Conservation (phyloP, 2,329 filamentous ascomycete genomes). For the Coleophoma crateriformis region DNA sequence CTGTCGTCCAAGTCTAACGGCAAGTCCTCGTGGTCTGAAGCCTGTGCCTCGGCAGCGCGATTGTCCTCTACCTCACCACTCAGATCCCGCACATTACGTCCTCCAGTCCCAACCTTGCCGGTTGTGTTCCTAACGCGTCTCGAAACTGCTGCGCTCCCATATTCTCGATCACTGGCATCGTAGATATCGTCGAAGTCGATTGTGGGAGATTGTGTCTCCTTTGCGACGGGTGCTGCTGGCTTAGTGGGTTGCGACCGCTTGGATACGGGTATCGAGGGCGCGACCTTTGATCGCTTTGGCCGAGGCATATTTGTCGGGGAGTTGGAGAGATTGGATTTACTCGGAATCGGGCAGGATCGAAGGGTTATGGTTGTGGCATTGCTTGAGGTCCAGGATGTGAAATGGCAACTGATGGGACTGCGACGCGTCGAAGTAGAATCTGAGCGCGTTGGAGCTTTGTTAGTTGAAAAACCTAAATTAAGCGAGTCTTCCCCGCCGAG, state of each 20-base stretch:
- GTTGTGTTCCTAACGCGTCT: background rate
- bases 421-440: no score
- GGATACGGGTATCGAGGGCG: slow-evolving; percentile 20
- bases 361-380: no score
- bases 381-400: no score
- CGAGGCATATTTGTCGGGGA: slow-evolving; percentile 22
- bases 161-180: slow-evolving; percentile 24
- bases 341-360: no score
- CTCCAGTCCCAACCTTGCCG: background rate
- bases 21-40: background rate
- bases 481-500: no score
- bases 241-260: slow-evolving; percentile 12
- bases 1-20: background rate
- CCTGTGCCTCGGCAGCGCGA: background rate
- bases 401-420: no score
- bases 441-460: no score
- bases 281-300: slow-evolving; percentile 27
- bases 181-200: slow-evolving; percentile 22
- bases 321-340: slow-evolving; percentile 6
- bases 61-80: no score
- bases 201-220: slow-evolving; percentile 2
- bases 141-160: slow-evolving; percentile 6
- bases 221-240: slow-evolving; percentile 1
- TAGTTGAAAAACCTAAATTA: no score
- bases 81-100: background rate